Conservation (phyloP, 2,329 filamentous ascomycete species). For the Colletotrichum lupini region DNA sequence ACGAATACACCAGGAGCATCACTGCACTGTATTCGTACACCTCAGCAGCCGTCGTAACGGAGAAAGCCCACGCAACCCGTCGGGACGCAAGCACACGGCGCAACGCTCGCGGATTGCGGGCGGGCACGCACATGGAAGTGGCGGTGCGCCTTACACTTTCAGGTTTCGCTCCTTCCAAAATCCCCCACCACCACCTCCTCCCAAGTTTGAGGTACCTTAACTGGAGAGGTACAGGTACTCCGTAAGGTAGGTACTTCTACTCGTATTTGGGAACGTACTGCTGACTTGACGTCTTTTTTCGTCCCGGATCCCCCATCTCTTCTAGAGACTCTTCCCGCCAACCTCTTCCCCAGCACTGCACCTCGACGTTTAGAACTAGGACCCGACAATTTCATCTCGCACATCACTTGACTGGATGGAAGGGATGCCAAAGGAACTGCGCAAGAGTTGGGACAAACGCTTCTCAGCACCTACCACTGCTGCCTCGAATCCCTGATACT, state of each 20-base stretch:
- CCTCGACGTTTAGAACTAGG: not conserved
- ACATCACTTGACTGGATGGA: not conserved
- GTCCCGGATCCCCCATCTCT: not conserved
- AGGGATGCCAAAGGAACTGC: not conserved
- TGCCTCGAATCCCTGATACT: not conserved
- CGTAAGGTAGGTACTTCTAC: too few species aligned
- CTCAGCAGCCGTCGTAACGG: not conserved
- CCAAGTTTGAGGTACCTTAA: not conserved
- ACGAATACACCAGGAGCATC: not conserved
- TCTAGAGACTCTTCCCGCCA: not conserved
- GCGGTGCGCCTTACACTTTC: slow-evolving; percentile 14
- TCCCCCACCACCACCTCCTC: slow-evolving; percentile 1
- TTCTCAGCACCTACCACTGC: not conserved
- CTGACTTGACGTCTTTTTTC: not conserved
- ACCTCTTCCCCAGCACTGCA: not conserved
- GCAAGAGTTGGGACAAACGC: not conserved
- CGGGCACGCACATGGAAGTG: slow-evolving; percentile 13
- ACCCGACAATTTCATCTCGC: not conserved
- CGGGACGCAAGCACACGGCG: not conserved
- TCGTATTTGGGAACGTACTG: not conserved
- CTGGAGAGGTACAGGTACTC: not conserved
- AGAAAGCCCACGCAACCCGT: not conserved
- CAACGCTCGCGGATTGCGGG: not conserved
- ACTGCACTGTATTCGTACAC: too few species aligned
- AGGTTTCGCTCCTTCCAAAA: not conserved